Conservation (phyloP, 306 rosid genomes). For the Datisca glomerata region DNA sequence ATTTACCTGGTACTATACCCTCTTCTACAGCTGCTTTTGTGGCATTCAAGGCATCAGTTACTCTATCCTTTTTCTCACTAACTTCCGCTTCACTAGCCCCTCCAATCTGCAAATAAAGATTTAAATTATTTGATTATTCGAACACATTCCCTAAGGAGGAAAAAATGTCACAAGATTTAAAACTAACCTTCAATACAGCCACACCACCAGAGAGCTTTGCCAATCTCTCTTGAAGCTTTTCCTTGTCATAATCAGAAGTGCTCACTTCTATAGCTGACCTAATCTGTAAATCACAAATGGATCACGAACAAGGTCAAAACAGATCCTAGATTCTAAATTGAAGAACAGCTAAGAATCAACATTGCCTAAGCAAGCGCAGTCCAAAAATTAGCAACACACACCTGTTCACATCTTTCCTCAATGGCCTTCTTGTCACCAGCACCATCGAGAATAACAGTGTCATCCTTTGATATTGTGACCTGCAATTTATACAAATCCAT, state of each 20-base stretch:
- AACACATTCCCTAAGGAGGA: neutral
- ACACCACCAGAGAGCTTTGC: slow-evolving; percentile 47
- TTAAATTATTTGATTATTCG: neutral
- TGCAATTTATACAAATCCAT: no score
- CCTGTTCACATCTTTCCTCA: slow-evolving; percentile 97
- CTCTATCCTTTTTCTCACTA: slow-evolving; percentile 44
- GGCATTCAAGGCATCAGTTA: slow-evolving; percentile 45
- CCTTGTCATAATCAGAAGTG: slow-evolving; percentile 45
- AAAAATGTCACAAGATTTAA: neutral
- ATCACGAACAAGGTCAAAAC: no score
- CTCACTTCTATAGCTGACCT: slow-evolving; percentile 34
- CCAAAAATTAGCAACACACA: slow-evolving; percentile 15
- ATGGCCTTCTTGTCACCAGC: slow-evolving; percentile 78
- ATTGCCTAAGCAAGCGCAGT: neutral
- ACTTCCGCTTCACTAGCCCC: slow-evolving; percentile 49
- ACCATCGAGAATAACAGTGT: slow-evolving; percentile 87
- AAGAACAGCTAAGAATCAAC: no score
- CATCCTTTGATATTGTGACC: slow-evolving; percentile 84
- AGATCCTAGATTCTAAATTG: no score
- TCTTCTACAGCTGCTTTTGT: slow-evolving; percentile 54
- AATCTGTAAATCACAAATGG: slow-evolving; percentile 18
- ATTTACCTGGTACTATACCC: slow-evolving; percentile 38
- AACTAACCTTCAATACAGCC: slow-evolving; percentile 36
- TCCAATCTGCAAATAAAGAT: slow-evolving; percentile 21
- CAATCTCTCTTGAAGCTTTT: slow-evolving; percentile 34